Conservation (phyloP, 1,284 basidiomycete species). For the Amylostereum chailletii region DNA sequence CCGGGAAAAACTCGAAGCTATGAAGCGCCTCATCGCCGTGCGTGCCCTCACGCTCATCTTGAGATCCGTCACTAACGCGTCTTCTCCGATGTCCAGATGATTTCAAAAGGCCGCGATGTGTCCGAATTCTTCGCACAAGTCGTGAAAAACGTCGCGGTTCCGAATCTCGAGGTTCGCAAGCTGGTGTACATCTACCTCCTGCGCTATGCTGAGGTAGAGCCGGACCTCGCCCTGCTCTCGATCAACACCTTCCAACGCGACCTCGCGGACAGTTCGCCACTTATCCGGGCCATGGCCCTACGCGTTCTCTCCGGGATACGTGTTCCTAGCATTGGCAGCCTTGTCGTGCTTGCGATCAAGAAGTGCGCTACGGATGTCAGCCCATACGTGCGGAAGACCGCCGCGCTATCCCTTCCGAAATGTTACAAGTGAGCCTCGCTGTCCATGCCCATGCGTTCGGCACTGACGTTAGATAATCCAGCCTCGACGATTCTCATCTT, state of each 20-base stretch:
- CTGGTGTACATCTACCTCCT: slow-evolving; percentile 97
- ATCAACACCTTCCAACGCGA: slow-evolving; percentile 99
- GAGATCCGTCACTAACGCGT: no score
- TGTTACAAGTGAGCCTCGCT: slow-evolving; percentile 60
- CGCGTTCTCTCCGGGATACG: slow-evolving; percentile 91
- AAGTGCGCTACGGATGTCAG: slow-evolving; percentile 87
- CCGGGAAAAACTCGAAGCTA: slow-evolving; percentile 84
- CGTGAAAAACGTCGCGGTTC: slow-evolving; percentile 88
- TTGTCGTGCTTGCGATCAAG: slow-evolving; percentile 85
- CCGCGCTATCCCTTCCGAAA: slow-evolving; percentile 85
- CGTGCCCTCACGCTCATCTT: no score
- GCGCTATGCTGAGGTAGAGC: slow-evolving; percentile 86
- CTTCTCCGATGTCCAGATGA: slow-evolving; percentile 44
- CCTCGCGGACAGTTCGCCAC: slow-evolving; percentile 83
- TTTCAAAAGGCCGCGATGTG: slow-evolving; percentile 88
- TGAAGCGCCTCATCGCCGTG: slow-evolving; percentile 89
- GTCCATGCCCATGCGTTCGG: slow-evolving; percentile 3
- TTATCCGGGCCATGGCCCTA: slow-evolving; percentile 90
- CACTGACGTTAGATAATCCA: slow-evolving; percentile 22
- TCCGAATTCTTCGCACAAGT: slow-evolving; percentile 91
- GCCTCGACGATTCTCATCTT: slow-evolving; percentile 68
- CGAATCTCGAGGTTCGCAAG: slow-evolving; percentile 90
- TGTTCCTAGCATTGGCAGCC: slow-evolving; percentile 78
- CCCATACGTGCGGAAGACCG: slow-evolving; percentile 90
- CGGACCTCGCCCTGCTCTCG: slow-evolving; percentile 90